Percentiles rank a stretch among this genome's conserved stretches.
phyloP scores from a whole-genome alignment of 108 stramenopile genomes.

The Nitzschia palea region DNA sequence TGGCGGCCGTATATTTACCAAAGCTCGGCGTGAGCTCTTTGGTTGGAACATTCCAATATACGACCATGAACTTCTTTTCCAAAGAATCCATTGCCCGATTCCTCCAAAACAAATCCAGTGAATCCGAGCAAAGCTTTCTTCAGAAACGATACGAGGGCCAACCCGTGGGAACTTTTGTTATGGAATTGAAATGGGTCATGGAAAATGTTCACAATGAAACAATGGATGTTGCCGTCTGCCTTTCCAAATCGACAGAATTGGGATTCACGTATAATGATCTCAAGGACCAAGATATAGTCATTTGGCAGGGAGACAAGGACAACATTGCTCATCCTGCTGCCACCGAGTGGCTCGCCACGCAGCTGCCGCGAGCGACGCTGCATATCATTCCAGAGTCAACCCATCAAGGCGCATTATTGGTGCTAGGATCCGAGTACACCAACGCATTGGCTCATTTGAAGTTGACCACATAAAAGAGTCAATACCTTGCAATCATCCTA shows the following conservation, averaged over 20 bases:
- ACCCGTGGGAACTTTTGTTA: not conserved
- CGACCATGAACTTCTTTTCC: constrained; percentile 8
- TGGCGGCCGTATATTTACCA: constrained; percentile 4
- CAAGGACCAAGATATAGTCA: not conserved
- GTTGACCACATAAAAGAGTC: too few species aligned
- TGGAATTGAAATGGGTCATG: not conserved
- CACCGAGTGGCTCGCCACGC: constrained; percentile 2
- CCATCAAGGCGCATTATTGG: constrained; percentile 1
- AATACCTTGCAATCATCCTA: too few species aligned
- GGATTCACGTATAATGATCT: not conserved
- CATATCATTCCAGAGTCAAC: not conserved
- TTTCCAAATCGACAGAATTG: not conserved
- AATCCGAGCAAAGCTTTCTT: not conserved
- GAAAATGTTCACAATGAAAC: not conserved
- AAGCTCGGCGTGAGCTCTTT: not conserved
- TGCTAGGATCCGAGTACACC: not conserved
- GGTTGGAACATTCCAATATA: not conserved
- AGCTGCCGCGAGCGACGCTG: not conserved
- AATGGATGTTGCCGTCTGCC: constrained; percentile 5
- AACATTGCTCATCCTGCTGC: not conserved
- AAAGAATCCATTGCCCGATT: not conserved
- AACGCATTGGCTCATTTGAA: not conserved
- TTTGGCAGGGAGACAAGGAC: constrained; percentile 18
- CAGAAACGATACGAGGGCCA: not conserved
- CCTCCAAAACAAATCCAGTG: not conserved